Evolutionary conservation across 768 basidiomycete species (phyloP), one percentile per base, ranked within the genome.

Genomic region (Collybiopsis luxurians): DNA sequence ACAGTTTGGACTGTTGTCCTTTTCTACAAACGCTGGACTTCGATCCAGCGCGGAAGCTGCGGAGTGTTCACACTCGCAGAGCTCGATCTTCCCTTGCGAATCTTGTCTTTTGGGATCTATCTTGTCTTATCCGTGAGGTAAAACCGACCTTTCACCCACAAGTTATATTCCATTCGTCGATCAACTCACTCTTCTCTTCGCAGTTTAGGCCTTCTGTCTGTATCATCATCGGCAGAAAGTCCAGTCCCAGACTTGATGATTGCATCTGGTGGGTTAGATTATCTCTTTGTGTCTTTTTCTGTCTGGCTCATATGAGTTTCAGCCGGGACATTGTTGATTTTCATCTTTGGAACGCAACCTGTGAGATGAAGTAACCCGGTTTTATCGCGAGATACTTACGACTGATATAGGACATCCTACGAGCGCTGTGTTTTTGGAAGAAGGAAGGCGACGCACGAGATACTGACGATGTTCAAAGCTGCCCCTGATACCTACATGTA

Each of bases 181-280:
- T n/a, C 21, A 4, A 13, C 46, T 44, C 11, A 21, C 19, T 50
- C 5, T 0, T 15, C n/a, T 36, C 36, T 45, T 40, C 43, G 2
- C 40, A 80, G 79, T 55, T 60, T 81, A 49, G 78, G 78, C 56
- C 64, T 82, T 11, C 54, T 82, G 13, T 79, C 79, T 1, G 66
- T 79, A n/a, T n/a, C n/a, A 15, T 66, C 62, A 21, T 69, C 76
- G 10, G 77, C 78, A 0, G 65, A 73, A 24, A 79, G 72, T 57
- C 78, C 79, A 13, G 69, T 74, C 2, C 78, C 79, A 10, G 79
- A 82, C 60, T 61, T 82, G 39, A 72, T 75, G 15, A 75, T 81
- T 59, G 74, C 79, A 23, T 70, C 70, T 30, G 78, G 79, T 80
- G 60, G 27, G 73, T 60, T 30, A 3, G 11, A 13, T 23, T 47